Percentiles rank a stretch among this genome's conserved stretches.
Conservation (phyloP, 768 basidiomycete species). For the Lentinula guzmanii region DNA sequence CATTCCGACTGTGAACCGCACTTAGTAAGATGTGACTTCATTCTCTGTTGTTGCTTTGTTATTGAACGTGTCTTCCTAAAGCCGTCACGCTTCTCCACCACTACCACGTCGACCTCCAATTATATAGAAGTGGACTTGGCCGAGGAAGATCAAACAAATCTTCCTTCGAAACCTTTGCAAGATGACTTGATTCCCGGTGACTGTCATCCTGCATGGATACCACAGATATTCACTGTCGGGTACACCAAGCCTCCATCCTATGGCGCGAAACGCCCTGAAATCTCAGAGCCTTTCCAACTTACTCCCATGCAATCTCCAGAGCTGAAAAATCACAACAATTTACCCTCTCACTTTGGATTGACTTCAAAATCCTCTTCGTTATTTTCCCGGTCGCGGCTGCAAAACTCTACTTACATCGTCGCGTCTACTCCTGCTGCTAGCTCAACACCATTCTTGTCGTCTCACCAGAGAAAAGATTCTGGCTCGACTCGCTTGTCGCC, state of each 20-base stretch:
- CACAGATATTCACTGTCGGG: slow-evolving; percentile 5
- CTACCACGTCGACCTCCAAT: slow-evolving; percentile 27
- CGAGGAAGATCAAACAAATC: neutral
- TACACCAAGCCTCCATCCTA: slow-evolving; percentile 2
- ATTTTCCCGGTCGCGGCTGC: neutral
- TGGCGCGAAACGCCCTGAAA: neutral
- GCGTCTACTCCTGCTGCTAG: neutral
- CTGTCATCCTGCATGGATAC: slow-evolving; percentile 4
- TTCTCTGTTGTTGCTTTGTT: neutral
- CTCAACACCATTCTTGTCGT: neutral
- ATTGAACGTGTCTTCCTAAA: slow-evolving; percentile 3
- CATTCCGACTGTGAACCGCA: slow-evolving; percentile 13
- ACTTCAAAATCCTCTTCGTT: neutral
- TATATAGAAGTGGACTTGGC: slow-evolving; percentile 14
- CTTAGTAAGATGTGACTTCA: slow-evolving; percentile 2
- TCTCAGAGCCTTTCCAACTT: slow-evolving; percentile 5
- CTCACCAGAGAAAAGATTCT: neutral
- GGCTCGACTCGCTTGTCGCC: neutral
- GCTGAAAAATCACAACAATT: neutral
- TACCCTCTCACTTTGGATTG: neutral
- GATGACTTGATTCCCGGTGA: slow-evolving; percentile 2
- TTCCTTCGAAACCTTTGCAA: neutral
- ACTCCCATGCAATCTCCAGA: neutral
- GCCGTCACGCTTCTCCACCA: slow-evolving; percentile 28
- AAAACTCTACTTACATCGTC: neutral